phyloP scores from a whole-genome alignment of 2,329 filamentous ascomycete genomes.

The Diplodia mutila region DNA sequence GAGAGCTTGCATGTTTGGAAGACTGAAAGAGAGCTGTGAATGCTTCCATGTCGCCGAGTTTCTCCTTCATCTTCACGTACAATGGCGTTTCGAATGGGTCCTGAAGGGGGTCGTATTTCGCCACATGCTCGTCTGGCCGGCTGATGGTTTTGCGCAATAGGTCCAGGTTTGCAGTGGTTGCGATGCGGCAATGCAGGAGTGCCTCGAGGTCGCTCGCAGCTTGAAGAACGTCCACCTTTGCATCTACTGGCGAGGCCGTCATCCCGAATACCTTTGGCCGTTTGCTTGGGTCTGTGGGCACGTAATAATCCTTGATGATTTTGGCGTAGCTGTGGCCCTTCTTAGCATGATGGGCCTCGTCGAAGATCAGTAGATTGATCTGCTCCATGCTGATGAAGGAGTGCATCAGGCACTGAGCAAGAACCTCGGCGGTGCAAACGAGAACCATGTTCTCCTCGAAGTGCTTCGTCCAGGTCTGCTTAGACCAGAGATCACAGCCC shows the following conservation, averaged over 20 bases:
- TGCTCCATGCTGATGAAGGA: slow-evolving; percentile 78
- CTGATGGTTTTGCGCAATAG: slow-evolving; percentile 63
- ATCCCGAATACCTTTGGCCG: slow-evolving; percentile 88
- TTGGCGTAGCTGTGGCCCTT: slow-evolving; percentile 86
- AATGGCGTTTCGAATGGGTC: slow-evolving; percentile 66
- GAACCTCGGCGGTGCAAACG: slow-evolving; percentile 88
- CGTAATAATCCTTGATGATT: slow-evolving; percentile 87
- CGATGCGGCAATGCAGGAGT: slow-evolving; percentile 80
- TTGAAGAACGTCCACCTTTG: slow-evolving; percentile 70
- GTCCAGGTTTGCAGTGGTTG: slow-evolving; percentile 68
- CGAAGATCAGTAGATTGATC: slow-evolving; percentile 90
- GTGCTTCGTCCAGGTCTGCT: slow-evolving; percentile 62
- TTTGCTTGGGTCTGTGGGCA: slow-evolving; percentile 50
- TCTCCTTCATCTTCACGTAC: slow-evolving; percentile 58
- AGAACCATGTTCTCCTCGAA: slow-evolving; percentile 75
- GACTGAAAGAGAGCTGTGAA: slow-evolving; percentile 64
- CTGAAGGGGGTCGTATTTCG: slow-evolving; percentile 59
- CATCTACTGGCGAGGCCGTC: slow-evolving; percentile 94
- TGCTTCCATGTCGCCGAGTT: slow-evolving; percentile 56
- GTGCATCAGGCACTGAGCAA: slow-evolving; percentile 76
- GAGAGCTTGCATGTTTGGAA: slow-evolving; percentile 62
- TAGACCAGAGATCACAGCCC: slow-evolving; percentile 63
- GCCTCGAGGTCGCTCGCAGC: slow-evolving; percentile 74
- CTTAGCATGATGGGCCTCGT: slow-evolving; percentile 96
- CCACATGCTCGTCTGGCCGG: slow-evolving; percentile 62